Percentiles rank a stretch among this genome's conserved stretches.
Evolutionary conservation across 345 rosid genomes (phyloP).

Genomic region (rapeseed (Brassica napus)): DNA sequence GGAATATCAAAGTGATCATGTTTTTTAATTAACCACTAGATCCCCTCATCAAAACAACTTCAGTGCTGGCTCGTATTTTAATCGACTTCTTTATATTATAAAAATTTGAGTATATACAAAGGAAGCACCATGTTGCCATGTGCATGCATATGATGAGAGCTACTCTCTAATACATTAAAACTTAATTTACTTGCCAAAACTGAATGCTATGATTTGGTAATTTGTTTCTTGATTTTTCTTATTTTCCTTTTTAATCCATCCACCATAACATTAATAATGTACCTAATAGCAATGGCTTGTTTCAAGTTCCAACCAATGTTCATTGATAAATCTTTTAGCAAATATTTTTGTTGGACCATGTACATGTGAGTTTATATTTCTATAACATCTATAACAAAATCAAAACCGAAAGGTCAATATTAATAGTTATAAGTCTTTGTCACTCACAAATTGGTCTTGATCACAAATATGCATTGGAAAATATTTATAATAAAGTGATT

Average conservation of each 20-base stretch:
- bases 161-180: neutral
- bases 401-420: neutral
- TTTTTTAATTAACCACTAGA: slow-evolving; percentile 28
- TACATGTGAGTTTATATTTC: neutral
- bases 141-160: slow-evolving; percentile 36
- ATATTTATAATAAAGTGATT: neutral
- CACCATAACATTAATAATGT: slow-evolving; percentile 10
- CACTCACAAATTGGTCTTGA: neutral
- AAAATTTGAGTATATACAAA: slow-evolving; percentile 23
- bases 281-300: slow-evolving; percentile 7
- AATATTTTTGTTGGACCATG: neutral
- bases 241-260: slow-evolving; percentile 6
- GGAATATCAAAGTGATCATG: slow-evolving; percentile 27
- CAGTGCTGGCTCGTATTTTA: slow-evolving; percentile 32
- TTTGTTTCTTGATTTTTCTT: slow-evolving; percentile 21
- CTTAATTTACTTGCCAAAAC: slow-evolving; percentile 3
- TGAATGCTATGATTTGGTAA: slow-evolving; percentile 18
- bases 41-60: slow-evolving; percentile 15
- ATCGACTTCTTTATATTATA: slow-evolving; percentile 16
- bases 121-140: slow-evolving; percentile 38
- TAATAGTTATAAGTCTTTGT: slow-evolving; percentile 4
- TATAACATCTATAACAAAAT: neutral
- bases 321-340: neutral
- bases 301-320: slow-evolving; percentile 27
- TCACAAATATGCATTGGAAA: neutral